Conservation (phyloP, 176 grass and related monocot genomes). For the Typha latifolia region DNA sequence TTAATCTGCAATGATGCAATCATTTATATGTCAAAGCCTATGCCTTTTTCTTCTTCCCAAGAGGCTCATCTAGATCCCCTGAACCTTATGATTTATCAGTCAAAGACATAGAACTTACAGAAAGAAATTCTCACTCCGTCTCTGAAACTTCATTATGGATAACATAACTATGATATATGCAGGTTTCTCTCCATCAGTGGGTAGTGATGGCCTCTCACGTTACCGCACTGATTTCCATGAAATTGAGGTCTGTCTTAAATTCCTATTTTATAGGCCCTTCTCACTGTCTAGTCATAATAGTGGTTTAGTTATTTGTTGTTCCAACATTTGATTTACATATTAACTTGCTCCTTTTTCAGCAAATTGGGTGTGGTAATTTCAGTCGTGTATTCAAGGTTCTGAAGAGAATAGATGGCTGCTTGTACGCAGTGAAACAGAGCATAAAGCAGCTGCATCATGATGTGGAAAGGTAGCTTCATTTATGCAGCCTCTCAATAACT, state of each 20-base stretch:
- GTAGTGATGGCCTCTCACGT: conserved; percentile 67
- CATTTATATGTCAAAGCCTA: too few species aligned
- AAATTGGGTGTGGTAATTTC: conserved; percentile 93
- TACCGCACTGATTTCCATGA: conserved; percentile 94
- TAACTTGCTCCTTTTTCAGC: conserved; percentile 38
- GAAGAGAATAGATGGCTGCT: conserved; percentile 90
- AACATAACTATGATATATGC: conserved; percentile 1
- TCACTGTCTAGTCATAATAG: not conserved
- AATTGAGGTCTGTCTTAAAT: conserved; percentile 45
- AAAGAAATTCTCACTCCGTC: too few species aligned
- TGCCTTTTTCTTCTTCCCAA: too few species aligned
- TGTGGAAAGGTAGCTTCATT: conserved; percentile 55
- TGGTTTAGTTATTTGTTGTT: not conserved
- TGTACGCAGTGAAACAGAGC: conserved; percentile 92
- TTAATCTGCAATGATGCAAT: too few species aligned
- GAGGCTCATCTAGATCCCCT: too few species aligned
- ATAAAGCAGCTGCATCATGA: conserved; percentile 67
- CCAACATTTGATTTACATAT: conserved; percentile 5
- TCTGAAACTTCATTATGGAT: not conserved
- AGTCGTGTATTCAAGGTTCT: conserved; percentile 91
- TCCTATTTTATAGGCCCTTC: not conserved
- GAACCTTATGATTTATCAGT: too few species aligned
- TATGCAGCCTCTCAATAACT: too few species aligned
- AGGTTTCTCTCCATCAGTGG: conserved; percentile 65
- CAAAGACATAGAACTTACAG: too few species aligned